Conservation (phyloP, 148 eudicot genomes). For the Rhododendron vialii region DNA sequence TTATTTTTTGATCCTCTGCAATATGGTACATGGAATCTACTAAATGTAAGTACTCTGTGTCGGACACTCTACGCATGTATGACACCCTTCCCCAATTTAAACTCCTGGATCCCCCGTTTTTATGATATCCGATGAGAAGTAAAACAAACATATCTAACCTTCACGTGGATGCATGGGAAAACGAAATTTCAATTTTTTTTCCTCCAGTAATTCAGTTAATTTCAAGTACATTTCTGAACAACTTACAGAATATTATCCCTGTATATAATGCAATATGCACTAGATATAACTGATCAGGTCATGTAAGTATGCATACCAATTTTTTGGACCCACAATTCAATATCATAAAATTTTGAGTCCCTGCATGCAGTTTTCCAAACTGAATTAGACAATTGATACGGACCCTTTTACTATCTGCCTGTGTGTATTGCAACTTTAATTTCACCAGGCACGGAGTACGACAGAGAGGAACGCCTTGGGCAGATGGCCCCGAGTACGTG, state of each 20-base stretch:
- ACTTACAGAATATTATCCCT: not conserved
- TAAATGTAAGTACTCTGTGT: not conserved
- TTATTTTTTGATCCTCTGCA: no score
- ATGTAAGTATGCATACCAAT: not conserved
- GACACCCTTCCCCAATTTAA: not conserved
- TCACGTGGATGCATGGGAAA: not conserved
- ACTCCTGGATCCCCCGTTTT: not conserved
- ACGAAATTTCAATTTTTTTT: not conserved
- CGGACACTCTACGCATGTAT: not conserved
- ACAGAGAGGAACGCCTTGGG: constrained; percentile 89
- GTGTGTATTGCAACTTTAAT: not conserved
- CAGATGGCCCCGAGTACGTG: constrained; percentile 85
- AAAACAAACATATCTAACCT: not conserved
- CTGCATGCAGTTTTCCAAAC: not conserved
- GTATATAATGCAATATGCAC: not conserved
- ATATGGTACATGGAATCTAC: not conserved
- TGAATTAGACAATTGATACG: not conserved
- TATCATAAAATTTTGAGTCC: not conserved
- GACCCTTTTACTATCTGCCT: not conserved
- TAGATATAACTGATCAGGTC: not conserved
- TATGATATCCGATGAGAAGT: not conserved
- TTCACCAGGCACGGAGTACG: constrained; percentile 70
- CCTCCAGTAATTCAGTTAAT: not conserved
- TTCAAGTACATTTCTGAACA: not conserved
- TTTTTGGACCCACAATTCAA: not conserved